Base-by-base conservation (phyloP, 805 yeast genomes). In the Kurtzmaniella fragi region DNA sequence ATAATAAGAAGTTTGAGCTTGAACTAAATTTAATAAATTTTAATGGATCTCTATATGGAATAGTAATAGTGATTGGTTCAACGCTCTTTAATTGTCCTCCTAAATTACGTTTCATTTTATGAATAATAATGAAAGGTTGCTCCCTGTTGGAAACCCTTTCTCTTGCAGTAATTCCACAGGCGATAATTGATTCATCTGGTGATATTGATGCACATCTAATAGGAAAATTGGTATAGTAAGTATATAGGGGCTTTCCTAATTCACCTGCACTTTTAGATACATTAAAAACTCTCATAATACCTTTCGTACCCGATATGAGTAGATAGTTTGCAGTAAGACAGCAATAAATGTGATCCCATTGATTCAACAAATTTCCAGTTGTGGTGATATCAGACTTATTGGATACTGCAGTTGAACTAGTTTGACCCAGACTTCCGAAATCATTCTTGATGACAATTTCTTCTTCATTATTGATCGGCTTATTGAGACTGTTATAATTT, bases 11-110 rank as follows among this genome's bases (percentile, higher is more conserved):
- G 3, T 76, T 63, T 0, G 88, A 85, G 39, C 83, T 82, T 1
- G 77, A 67, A 4, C 95, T 85, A 56, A 90, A 86, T 35, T 78
- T 75, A 8, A 90, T 59, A 2, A 83, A 69, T 46, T 82, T 82
- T 30, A 90, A 78, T 1, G 95, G 95, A 57, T 91, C 97, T 25
- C 86, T 63, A 57, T 87, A 88, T 0, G 97, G 96, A 37, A 86
- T 70, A 0, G 95, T 82, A 26, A 89, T 78, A 2, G 89, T 78
- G 8, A 82, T 71, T 2, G 87, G 83, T 31, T 75, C 77, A 3
- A 73, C 77, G 17, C 64, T 47, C 5, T 40, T 44, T 6, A 59
- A 37, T 1, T 17, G 23, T n/a, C 13, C 17, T 15, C 11, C 15
- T 11, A 45, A 13, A 11, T 41, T 38, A 20, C 8, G 5, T 20